These are phyloP conservation scores for Stephanodiscus triporus DNA, from an alignment of 108 stramenopile genomes.

Conservation along the genomic window DNA sequence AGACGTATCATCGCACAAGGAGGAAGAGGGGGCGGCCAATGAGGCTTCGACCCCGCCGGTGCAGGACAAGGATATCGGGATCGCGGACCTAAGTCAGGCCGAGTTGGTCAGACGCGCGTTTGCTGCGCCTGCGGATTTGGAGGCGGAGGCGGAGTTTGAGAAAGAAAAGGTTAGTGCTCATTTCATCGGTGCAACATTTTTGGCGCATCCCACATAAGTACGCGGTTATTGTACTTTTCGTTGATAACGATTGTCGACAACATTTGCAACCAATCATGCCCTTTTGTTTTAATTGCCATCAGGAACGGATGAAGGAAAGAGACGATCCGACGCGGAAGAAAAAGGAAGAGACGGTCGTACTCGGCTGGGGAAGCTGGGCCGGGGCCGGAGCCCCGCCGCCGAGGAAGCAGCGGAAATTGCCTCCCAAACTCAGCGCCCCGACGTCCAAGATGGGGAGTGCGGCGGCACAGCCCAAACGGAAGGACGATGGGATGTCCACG, in stretches of 20 bases:
- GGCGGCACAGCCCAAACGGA: constrained; percentile 51
- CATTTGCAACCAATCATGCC: not conserved
- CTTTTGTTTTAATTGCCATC: not conserved
- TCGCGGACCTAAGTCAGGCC: constrained; percentile 70
- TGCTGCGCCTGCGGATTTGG: constrained; percentile 78
- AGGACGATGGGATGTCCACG: constrained; percentile 81
- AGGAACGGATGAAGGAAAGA: constrained; percentile 63
- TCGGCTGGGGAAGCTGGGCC: constrained; percentile 92
- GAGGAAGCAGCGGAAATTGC: constrained; percentile 63
- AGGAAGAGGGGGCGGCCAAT: constrained; percentile 6
- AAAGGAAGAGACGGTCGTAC: constrained; percentile 55
- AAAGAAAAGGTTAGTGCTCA: constrained; percentile 71
- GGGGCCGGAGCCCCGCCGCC: constrained; percentile 84
- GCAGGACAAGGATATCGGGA: constrained; percentile 17
- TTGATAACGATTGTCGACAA: not conserved
- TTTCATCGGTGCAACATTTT: not conserved
- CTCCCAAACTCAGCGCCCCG: constrained; percentile 64
- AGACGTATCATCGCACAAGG: not conserved
- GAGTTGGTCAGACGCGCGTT: constrained; percentile 93
- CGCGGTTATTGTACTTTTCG: too few species aligned
- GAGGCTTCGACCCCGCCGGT: not conserved
- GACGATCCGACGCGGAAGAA: constrained; percentile 78
- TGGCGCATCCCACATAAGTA: too few species aligned
- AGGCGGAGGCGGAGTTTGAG: constrained; percentile 89
- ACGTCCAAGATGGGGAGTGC: constrained; percentile 46